Percentiles rank a stretch among this genome's conserved stretches.
Conservation (phyloP, 805 yeast species). For the Saccharomycodes ludwigii region DNA sequence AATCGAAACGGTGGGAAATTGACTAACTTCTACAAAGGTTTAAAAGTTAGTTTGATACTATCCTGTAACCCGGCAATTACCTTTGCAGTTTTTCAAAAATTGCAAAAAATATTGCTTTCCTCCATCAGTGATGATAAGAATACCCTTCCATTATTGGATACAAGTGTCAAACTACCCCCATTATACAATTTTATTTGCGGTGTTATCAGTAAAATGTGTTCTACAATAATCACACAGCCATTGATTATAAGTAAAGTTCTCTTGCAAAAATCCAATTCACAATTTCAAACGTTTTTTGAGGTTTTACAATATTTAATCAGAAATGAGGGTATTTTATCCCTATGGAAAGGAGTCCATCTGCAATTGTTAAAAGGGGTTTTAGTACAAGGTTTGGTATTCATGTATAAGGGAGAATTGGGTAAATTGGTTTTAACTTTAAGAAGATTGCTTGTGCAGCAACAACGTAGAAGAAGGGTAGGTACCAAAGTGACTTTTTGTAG, state of each 20-base stretch:
- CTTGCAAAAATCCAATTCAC: conserved; percentile 44
- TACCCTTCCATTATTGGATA: conserved; percentile 10
- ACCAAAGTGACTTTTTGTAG: no score
- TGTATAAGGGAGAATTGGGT: conserved; percentile 61
- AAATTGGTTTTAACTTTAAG: conserved; percentile 7
- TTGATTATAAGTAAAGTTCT: conserved; percentile 74
- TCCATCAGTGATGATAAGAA: conserved; percentile 24
- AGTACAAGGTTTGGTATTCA: conserved; percentile 74
- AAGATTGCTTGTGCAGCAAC: no score
- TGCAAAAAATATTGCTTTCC: conserved; percentile 34
- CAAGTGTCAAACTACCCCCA: conserved; percentile 33
- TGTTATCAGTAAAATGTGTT: conserved; percentile 68
- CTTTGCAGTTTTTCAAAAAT: conserved; percentile 65
- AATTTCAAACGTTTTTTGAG: conserved; percentile 34
- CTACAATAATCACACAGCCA: conserved; percentile 75
- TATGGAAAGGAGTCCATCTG: conserved; percentile 74
- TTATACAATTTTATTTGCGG: conserved; percentile 60
- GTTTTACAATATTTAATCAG: conserved; percentile 48
- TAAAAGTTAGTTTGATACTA: conserved; percentile 65
- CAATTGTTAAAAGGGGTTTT: conserved; percentile 71
- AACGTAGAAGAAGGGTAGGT: no score
- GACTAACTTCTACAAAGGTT: conserved; percentile 70
- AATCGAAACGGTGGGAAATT: conserved; percentile 51
- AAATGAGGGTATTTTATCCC: conserved; percentile 50
- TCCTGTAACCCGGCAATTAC: conserved; percentile 81